Conservation (phyloP, 805 yeast genomes). For the Danielia oregonensis region DNA sequence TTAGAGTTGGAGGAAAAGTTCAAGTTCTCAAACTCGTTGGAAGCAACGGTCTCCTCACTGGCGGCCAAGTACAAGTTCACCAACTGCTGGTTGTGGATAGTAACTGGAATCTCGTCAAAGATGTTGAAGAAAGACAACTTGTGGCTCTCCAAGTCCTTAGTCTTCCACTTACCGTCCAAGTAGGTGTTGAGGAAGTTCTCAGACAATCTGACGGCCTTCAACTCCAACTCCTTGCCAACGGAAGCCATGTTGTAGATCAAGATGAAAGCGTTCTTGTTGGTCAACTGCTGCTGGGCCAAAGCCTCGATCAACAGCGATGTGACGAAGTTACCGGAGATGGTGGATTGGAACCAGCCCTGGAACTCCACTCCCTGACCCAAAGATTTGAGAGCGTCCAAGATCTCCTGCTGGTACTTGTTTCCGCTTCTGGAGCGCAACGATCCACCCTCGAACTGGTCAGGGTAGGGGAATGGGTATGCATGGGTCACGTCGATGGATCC, state of each 20-base stretch:
- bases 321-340: slow-evolving; percentile 66
- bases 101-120: slow-evolving; percentile 67
- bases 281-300: slow-evolving; percentile 60
- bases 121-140: slow-evolving; percentile 62
- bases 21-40: slow-evolving; percentile 33
- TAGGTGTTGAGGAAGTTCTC: slow-evolving; percentile 54
- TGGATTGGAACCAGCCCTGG: slow-evolving; percentile 78
- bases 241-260: slow-evolving; percentile 69
- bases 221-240: slow-evolving; percentile 58
- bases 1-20: slow-evolving; percentile 42
- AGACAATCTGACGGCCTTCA: slow-evolving; percentile 69
- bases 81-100: slow-evolving; percentile 64
- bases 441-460: slow-evolving; percentile 61
- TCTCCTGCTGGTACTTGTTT: slow-evolving; percentile 62
- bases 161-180: slow-evolving; percentile 59
- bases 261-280: slow-evolving; percentile 53
- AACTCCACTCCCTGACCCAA: slow-evolving; percentile 66
- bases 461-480: slow-evolving; percentile 65
- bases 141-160: slow-evolving; percentile 57
- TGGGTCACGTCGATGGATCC: slow-evolving; percentile 52
- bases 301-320: slow-evolving; percentile 65
- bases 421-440: slow-evolving; percentile 61
- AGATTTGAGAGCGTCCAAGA: slow-evolving; percentile 56
- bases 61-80: slow-evolving; percentile 50
- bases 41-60: slow-evolving; percentile 13